Evolutionary conservation across 805 yeast species (phyloP).

Genomic region (Candida stauntonica): DNA sequence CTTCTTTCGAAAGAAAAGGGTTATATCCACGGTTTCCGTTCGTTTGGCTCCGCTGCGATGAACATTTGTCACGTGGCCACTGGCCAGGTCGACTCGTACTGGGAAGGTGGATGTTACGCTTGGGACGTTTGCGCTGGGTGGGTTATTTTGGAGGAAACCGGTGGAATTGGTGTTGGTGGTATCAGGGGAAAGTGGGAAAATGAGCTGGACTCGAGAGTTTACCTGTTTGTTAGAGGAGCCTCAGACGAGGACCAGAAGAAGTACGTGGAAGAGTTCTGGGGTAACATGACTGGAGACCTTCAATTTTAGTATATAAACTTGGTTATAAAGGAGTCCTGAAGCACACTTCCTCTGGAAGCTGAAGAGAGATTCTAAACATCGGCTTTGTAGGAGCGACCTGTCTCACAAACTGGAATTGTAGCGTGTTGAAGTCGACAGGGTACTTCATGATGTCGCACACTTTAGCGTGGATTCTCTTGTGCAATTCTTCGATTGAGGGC

Average conservation of each 20-base stretch:
- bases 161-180: conserved; percentile 54
- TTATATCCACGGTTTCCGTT: conserved; percentile 56
- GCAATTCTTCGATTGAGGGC: conserved; percentile 64
- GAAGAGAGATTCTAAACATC: conserved; percentile 86
- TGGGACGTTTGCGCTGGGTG: conserved; percentile 74
- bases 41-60: conserved; percentile 63
- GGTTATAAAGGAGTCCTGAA: conserved; percentile 30
- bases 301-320: conserved; percentile 28
- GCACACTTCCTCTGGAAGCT: conserved; percentile 67
- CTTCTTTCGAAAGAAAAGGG: conserved; percentile 48
- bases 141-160: conserved; percentile 56
- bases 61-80: conserved; percentile 54
- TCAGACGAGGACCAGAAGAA: conserved; percentile 36
- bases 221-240: conserved; percentile 55
- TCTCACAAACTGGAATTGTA: conserved; percentile 79
- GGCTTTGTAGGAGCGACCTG: conserved; percentile 96
- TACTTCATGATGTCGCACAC: conserved; percentile 40
- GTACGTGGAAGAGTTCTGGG: conserved; percentile 48
- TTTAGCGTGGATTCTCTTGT: conserved; percentile 57
- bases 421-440: conserved; percentile 40
- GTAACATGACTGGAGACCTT: conserved; percentile 41
- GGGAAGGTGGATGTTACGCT: conserved; percentile 69
- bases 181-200: conserved; percentile 45
- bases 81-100: conserved; percentile 56
- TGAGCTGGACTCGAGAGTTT: conserved; percentile 47